Conservation (phyloP, 192 early-diverging fungal genomes). For the Backusella tuberculispora region DNA sequence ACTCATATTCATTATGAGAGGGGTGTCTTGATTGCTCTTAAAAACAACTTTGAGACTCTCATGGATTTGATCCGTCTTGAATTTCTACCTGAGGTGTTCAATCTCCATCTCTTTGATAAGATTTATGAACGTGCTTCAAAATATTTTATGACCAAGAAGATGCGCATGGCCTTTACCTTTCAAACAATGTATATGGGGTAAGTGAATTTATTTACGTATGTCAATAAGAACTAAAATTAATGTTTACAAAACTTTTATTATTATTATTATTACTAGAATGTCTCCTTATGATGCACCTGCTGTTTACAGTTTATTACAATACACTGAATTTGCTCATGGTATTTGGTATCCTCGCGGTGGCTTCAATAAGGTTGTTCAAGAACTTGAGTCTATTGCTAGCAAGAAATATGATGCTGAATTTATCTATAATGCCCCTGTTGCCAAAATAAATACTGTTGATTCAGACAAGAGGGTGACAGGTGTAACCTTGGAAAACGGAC, state of each 20-base stretch:
- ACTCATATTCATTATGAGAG: conserved; percentile 56
- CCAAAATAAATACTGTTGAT: conserved; percentile 44
- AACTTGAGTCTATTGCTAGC: conserved; percentile 48
- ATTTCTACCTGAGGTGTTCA: conserved; percentile 42
- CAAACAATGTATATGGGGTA: conserved; percentile 70
- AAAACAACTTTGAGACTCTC: conserved; percentile 48
- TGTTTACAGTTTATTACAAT: conserved; percentile 56
- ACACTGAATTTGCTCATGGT: conserved; percentile 58
- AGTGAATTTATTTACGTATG: neutral
- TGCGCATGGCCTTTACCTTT: conserved; percentile 61
- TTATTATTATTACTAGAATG: conserved; percentile 41
- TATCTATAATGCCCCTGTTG: conserved; percentile 45
- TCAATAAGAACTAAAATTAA: neutral
- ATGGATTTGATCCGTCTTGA: conserved; percentile 48
- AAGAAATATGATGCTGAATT: conserved; percentile 46
- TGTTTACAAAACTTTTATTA: neutral
- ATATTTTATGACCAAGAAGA: conserved; percentile 55
- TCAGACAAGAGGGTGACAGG: conserved; percentile 45
- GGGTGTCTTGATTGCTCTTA: conserved; percentile 48
- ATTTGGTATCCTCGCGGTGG: conserved; percentile 64
- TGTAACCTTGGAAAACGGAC: conserved; percentile 48
- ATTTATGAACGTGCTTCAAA: conserved; percentile 46
- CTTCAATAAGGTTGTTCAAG: conserved; percentile 53
- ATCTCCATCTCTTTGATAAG: conserved; percentile 49
- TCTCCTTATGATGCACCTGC: conserved; percentile 63